Conservation (phyloP, 257 asterid species). For the Nemophila menziesii region DNA sequence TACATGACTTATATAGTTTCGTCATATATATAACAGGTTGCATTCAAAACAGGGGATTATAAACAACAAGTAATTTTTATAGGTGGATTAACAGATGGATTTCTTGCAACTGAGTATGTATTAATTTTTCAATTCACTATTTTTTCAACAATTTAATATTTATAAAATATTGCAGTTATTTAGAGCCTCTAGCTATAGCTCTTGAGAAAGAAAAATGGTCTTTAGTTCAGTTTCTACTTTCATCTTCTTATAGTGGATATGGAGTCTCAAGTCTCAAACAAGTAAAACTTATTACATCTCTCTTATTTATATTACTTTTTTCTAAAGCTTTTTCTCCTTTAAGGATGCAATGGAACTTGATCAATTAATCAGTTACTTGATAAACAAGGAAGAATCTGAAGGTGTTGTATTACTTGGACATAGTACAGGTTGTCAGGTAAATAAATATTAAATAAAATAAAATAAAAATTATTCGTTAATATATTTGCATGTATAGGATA, state of each 20-base stretch:
- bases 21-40: conserved; percentile 55
- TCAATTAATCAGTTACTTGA: conserved; percentile 79
- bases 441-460: background rate
- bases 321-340: background rate
- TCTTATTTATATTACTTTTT: background rate
- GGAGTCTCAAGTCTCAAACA: conserved; percentile 91
- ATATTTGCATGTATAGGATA: conserved; percentile 42
- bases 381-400: conserved; percentile 89
- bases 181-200: conserved; percentile 85
- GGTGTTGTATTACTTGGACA: conserved; percentile 95
- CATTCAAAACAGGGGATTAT: conserved; percentile 87
- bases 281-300: conserved; percentile 26
- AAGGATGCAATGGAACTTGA: conserved; percentile 90
- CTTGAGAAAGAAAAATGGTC: conserved; percentile 95
- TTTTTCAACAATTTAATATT: background rate
- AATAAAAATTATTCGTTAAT: too few species aligned
- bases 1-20: too few species aligned
- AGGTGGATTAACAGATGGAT: conserved; percentile 92
- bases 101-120: conserved; percentile 89
- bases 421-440: conserved; percentile 95
- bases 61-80: conserved; percentile 81
- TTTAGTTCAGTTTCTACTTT: conserved; percentile 74
- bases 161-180: conserved; percentile 43
- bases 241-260: conserved; percentile 90
- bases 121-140: background rate